Evolutionary conservation across 2,329 filamentous ascomycete species (phyloP), one percentile per base, ranked within the genome.

Genomic region (Parastagonospora avenae): DNA sequence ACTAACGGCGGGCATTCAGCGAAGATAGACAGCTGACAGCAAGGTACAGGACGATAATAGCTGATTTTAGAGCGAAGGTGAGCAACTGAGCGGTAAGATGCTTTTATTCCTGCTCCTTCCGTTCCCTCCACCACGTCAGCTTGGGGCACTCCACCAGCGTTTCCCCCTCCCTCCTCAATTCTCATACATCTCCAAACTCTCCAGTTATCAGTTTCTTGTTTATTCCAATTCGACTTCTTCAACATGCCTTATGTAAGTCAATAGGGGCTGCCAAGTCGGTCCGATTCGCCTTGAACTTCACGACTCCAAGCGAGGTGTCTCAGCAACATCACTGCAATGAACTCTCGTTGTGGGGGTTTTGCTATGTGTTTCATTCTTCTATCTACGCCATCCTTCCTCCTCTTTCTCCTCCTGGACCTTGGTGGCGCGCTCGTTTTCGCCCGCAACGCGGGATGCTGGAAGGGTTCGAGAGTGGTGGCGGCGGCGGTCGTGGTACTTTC

Each of bases 181-280:
- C 30, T 24, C 19, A 3, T 5, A 24, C 19, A 24, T 24, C 19
- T 24, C 19, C 19, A 24, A 24, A 3, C 19, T 24, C 19, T 24
- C 19, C 19, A 24, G 3, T 24, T 24, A 3, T 24, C 19, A 24
- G 5, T 3, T 32, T 8, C 30, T 10, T 32, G 30, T n/a, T 7
- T 24, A 24, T 24, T 16, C 14, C 11, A 19, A 35, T 16, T 5
- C n/a, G 30, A 4, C 41, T 15, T 32, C 9, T 12, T 15, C 9
- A 30, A 31, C 9, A 4, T 7, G 30, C 31, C 41, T 43, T 43
- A 43, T 43, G 41, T 43, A 27, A 43, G 15, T 8, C 15, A 35
- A 43, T n/a, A 43, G 41, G 41, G 41, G 41, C 30, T 43, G 30
- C 41, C 41, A 43, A 43, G 31, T 28, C 30, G 41, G 15, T 32